Percentiles rank a stretch among this genome's conserved stretches.
Evolutionary conservation across 202 grass and related monocot species (phyloP).

Genomic region (Zizania palustris): DNA sequence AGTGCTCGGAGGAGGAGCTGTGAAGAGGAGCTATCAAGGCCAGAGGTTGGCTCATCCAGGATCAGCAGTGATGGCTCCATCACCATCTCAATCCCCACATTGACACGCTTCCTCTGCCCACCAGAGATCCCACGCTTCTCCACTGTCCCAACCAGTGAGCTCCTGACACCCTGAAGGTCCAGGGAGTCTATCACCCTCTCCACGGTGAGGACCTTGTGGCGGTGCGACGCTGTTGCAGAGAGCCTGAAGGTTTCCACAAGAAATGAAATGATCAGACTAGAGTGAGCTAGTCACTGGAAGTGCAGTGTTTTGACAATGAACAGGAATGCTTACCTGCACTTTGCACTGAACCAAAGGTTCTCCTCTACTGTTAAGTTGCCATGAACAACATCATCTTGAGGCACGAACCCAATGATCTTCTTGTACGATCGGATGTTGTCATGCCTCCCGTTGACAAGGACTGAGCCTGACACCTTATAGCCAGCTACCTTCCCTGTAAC

Average conservation of each 20-base stretch:
- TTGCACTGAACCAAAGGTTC: constrained; percentile 95
- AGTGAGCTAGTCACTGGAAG: not conserved
- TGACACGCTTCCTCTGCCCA: constrained; percentile 88
- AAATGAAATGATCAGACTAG: not conserved
- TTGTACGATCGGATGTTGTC: constrained; percentile 76
- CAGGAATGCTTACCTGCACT: constrained; percentile 98
- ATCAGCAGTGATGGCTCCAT: constrained; percentile 93
- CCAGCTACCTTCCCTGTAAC: constrained; percentile 75
- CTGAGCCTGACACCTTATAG: constrained; percentile 63
- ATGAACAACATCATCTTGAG: constrained; percentile 93
- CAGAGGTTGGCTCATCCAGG: constrained; percentile 94
- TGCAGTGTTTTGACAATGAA: not conserved
- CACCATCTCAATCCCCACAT: constrained; percentile 94
- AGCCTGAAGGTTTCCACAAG: constrained; percentile 48
- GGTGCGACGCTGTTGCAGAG: constrained; percentile 54
- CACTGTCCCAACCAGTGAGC: constrained; percentile 79
- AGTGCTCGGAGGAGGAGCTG: constrained; percentile 81
- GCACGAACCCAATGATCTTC: constrained; percentile 89
- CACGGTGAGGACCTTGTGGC: constrained; percentile 73
- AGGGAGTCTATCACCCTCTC: constrained; percentile 91
- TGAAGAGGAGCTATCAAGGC: constrained; percentile 86
- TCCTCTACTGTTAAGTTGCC: constrained; percentile 92
- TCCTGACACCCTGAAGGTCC: constrained; percentile 72
- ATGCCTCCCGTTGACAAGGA: constrained; percentile 68
- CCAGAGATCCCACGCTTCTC: constrained; percentile 97